Evolutionary conservation across 192 early-diverging fungal genomes (phyloP), one percentile per base, ranked within the genome.

Genomic region (Chytriomyces sp.): DNA sequence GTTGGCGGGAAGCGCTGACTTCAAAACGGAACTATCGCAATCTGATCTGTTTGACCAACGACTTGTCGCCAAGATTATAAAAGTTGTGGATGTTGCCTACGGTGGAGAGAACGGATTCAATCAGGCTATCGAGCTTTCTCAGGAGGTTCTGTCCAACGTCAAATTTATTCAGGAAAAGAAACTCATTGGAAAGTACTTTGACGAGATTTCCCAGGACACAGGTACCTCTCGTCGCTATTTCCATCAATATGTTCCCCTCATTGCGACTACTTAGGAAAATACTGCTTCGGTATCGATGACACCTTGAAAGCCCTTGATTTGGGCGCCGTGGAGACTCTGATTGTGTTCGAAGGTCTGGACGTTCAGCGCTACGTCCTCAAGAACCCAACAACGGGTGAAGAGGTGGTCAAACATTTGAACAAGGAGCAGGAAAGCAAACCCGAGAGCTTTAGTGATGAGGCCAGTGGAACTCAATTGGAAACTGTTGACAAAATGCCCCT

Each of bases 141-240:
- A 90, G 58, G 95, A 98, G 78, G 85, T 92, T 33, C 85, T 99
- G 34, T 84, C 90, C 74, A 98, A 98, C 77, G 94, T 98, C 80
- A 98, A 99, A 86, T 96, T 99, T 72, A 91, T 99, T 58, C 96
- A 98, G 83, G 98, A 99, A 85, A 97, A 98, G 87, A 93, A 95
- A 77, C 89, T 99, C 41, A 96, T 99, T 75, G 84, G 87, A 59
- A 88, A 91, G 79, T 98, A 94, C 88, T 99, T 99, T 84, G 93
- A 95, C 78, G 94, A 97, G 75, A 98, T 99, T 78, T 94, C 94
- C 44, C 89, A 88, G 74, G 96, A 99, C 74, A 94, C 94, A 59
- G 74, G 74, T 30, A 32, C 8, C 10, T 31, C 6, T 68, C 56
- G 33, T 69, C 10, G 31, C 57, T 22, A 30, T n/a, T n/a, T n/a